These are phyloP conservation scores for Spinellus fusiger DNA, from an alignment of 192 early-diverging fungal genomes.

Conservation along the genomic window DNA sequence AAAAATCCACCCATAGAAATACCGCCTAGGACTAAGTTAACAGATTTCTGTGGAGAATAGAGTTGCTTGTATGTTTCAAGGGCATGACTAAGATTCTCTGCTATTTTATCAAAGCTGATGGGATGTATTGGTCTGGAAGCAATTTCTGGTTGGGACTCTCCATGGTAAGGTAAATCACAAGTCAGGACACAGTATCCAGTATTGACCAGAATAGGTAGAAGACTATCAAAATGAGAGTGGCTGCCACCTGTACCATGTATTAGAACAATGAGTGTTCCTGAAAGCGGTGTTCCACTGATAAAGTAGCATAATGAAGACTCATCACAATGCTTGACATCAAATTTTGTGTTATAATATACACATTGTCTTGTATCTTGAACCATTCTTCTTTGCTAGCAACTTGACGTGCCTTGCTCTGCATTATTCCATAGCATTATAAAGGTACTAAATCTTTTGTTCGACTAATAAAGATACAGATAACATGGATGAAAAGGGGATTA, in stretches of 20 bases:
- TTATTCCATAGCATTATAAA: too few relatives aligned
- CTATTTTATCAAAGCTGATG: not conserved
- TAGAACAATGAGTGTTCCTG: not conserved
- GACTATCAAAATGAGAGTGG: constrained; percentile 8
- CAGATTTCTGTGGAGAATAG: not conserved
- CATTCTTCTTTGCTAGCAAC: too few relatives aligned
- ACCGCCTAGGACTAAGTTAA: constrained; percentile 5
- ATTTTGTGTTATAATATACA: too few relatives aligned
- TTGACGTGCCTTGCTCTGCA: too few relatives aligned
- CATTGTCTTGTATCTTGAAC: too few relatives aligned
- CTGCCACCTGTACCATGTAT: constrained; percentile 24
- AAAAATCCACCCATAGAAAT: constrained; percentile 17
- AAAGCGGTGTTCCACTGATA: not conserved
- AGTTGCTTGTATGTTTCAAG: not conserved
- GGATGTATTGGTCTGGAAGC: not conserved
- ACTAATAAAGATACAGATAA: too few relatives aligned
- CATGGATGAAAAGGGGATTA: too few relatives aligned
- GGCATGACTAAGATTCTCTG: not conserved
- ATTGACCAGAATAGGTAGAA: constrained; percentile 33
- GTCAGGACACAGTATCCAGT: constrained; percentile 41
- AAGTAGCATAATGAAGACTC: too few relatives aligned
- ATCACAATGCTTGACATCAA: too few relatives aligned
- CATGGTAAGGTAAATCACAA: constrained; percentile 37
- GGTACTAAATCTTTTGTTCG: too few relatives aligned
- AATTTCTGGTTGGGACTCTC: constrained; percentile 25